Percentiles rank a stretch among this genome's conserved stretches.
Conservation (phyloP, 768 basidiomycete genomes). For the Tremella mesenterica region DNA sequence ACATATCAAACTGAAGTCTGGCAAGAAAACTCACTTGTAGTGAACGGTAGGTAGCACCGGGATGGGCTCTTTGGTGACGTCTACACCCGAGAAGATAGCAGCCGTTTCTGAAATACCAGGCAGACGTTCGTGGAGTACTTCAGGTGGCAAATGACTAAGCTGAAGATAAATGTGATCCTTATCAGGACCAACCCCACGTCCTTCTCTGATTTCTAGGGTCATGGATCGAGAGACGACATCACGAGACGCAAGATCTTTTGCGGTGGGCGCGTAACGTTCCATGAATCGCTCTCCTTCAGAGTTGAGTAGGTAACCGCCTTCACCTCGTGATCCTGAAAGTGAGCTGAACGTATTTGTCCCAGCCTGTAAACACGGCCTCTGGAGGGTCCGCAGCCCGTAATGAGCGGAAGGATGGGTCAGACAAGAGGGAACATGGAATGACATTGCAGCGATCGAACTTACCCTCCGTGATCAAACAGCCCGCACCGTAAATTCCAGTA, state of each 20-base stretch:
- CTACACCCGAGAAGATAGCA: conserved; percentile 95
- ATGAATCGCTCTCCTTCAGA: conserved; percentile 99
- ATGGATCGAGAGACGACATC: conserved; percentile 99
- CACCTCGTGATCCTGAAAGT: conserved; percentile 83
- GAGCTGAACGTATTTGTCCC: not conserved
- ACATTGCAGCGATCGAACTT: conserved; percentile 13
- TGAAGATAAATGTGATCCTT: conserved; percentile 96
- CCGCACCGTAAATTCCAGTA: conserved; percentile 98
- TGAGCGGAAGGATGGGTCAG: not conserved
- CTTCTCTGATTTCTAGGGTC: conserved; percentile 97
- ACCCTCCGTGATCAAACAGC: conserved; percentile 98
- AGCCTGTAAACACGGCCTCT: not conserved
- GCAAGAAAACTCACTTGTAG: conserved; percentile 68
- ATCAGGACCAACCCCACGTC: conserved; percentile 95
- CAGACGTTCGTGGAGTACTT: conserved; percentile 88
- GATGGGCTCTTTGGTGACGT: conserved; percentile 99
- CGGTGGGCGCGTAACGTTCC: conserved; percentile 99
- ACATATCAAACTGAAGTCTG: not conserved
- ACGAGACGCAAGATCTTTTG: conserved; percentile 97
- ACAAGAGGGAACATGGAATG: no score
- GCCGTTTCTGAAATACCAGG: conserved; percentile 99
- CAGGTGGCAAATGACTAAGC: conserved; percentile 91
- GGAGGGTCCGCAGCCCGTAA: not conserved
- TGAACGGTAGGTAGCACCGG: conserved; percentile 97
- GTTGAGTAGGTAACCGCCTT: conserved; percentile 97